Evolutionary conservation across 208 protist genomes (phyloP), one percentile per base, ranked within the genome.

Genomic region (Phytomonas sp.): DNA sequence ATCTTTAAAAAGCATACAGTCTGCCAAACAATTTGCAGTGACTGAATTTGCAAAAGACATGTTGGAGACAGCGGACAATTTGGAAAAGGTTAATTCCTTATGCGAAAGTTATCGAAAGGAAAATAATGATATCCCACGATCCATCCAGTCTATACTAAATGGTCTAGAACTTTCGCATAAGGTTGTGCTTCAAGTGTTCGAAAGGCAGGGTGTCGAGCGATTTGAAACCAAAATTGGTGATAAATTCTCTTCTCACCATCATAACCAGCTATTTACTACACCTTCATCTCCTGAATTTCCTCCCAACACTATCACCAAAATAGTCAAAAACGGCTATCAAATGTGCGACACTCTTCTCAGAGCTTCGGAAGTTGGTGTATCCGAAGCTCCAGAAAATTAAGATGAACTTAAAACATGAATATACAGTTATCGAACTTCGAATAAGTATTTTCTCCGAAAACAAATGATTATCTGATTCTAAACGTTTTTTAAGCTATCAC

Each of bases 241-340:
- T 0, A 45, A 66, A 12, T 92, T 92, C 36, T 74, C 91, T 59
- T 66, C 79, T 8, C 66, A 77, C 31, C 67, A 45, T 7, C 40
- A 85, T 34, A 76, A 88, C 52, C 70, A 77, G 12, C 65, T 92
- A 8, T 83, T 86, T 60, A 79, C 80, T 23, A 72, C 65, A 36
- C 82, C 82, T 4, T 70, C 76, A 29, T 72, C 77, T 0, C 59
- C 61, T 11, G 73, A 72, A 12, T 16, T 84, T 30, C 69, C 71
- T 56, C 63, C 73, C 0, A 72, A 77, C 10, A 59, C 69, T 29
- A 70, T 94, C n/a, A 73, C 81, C 0, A 72, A 83, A 29, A 62
- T 94, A 12, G 66, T 94, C 6, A 94, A 91, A 64, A 40, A 66
- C 23, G 88, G 86, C 19, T 94, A 86, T 68, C 26, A 67, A 7